These are phyloP conservation scores for Ruellia speciosa DNA, from an alignment of 305 asterid species.

Conservation along the genomic window DNA sequence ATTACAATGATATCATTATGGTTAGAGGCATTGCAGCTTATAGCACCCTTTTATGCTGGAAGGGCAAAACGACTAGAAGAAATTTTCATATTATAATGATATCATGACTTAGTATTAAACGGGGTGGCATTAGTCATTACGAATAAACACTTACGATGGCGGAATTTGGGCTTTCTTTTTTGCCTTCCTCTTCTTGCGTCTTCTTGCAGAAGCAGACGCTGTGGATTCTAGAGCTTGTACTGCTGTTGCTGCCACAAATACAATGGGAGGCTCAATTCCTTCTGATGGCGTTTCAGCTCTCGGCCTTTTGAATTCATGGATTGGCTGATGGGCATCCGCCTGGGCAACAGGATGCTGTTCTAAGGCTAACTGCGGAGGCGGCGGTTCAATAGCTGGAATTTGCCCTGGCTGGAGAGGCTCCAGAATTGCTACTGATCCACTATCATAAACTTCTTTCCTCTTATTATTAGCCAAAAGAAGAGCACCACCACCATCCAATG, in stretches of 20 bases:
- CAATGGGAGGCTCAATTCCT: slow-evolving; percentile 22
- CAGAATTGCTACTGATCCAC: neutral
- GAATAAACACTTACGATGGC: slow-evolving; percentile 29
- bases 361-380: slow-evolving; percentile 7
- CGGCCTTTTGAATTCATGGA: slow-evolving; percentile 33
- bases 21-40: too few relatives aligned
- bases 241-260: slow-evolving; percentile 38
- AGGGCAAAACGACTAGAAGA: neutral
- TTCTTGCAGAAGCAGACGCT: slow-evolving; percentile 25
- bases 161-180: slow-evolving; percentile 26
- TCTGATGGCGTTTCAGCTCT: slow-evolving; percentile 18
- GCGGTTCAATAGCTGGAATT: neutral
- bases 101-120: slow-evolving; percentile 7
- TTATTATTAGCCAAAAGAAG: slow-evolving; percentile 4
- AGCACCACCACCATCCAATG: slow-evolving; percentile 3
- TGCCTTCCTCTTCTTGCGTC: slow-evolving; percentile 30
- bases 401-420: too few relatives aligned
- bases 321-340: slow-evolving; percentile 14
- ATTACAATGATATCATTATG: too few relatives aligned
- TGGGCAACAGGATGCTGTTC: slow-evolving; percentile 18
- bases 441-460: slow-evolving; percentile 26
- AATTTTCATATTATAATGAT: neutral
- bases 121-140: neutral
- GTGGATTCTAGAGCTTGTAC: slow-evolving; percentile 10
- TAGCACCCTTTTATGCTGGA: too few relatives aligned